Evolutionary conservation across 2,329 filamentous ascomycete species (phyloP), one percentile per base, ranked within the genome.

Genomic region (Huntiella omanensis): DNA sequence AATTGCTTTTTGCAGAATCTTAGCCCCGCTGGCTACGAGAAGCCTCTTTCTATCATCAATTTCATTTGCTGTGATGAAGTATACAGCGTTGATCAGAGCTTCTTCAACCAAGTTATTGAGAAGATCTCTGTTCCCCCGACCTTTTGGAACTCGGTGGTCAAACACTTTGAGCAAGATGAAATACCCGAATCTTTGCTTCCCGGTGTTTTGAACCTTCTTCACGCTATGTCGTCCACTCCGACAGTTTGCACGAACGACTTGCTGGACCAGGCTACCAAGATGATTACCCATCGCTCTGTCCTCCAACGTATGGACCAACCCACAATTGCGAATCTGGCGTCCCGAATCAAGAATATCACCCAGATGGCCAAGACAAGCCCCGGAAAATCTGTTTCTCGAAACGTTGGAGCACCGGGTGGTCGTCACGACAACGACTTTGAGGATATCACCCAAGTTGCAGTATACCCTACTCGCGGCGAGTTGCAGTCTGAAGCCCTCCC

Each of bases 361-460:
- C 15, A 28, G 10, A 12, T 15, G 22, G 13, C 16, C 19, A 19
- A 11, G 8, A 13, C 15, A 6, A 17, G 13, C n/a, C 12, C 13
- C 43, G 28, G 15, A 6, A 6, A 8, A 12, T 17, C n/a, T 15
- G 11, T 28, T 38, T 17, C n/a, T 7, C 7, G n/a, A n/a, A 8
- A 13, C 17, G 3, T 42, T n/a, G 22, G 22, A 28, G 22, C 22
- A 17, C 19, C 78, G 0, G 81, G 81, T 0, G 79, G 79, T 0
- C 69, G 81, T 0, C 80, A 87, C 52, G 77, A 86, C 57, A 87
- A 87, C 46, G 81, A 86, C 53, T 71, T 70, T 54, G 61, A 54
- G 1, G 66, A 83, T 51, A 77, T 77, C 52, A 66, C 71, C 0
- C 49, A 73, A 0, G 74, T 83, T 33, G 60, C 68, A 2, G 75